Percentiles rank a stretch among this genome's conserved stretches.
Evolutionary conservation across 768 basidiomycete genomes (phyloP).

Genomic region (Kwoniella pini): DNA sequence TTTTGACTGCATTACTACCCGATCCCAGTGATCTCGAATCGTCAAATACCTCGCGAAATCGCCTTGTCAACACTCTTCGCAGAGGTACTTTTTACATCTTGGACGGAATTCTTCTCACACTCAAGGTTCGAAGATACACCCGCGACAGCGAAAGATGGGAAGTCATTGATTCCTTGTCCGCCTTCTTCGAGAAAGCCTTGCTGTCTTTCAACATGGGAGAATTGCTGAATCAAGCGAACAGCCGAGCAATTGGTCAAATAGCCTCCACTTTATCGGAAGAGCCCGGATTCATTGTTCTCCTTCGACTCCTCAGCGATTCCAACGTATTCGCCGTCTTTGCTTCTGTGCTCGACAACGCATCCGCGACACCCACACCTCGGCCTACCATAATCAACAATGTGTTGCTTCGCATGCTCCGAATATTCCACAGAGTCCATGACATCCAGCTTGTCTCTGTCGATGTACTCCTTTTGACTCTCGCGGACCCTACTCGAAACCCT

Average conservation of each 20-base stretch:
- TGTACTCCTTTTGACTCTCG: constrained; percentile 74
- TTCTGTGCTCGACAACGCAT: constrained; percentile 76
- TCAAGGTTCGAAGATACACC: constrained; percentile 72
- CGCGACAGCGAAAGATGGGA: constrained; percentile 78
- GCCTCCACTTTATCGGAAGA: constrained; percentile 60
- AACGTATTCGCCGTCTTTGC: constrained; percentile 72
- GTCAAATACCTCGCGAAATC: constrained; percentile 56
- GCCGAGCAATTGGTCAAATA: constrained; percentile 31
- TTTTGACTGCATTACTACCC: constrained; percentile 73
- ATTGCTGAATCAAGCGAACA: constrained; percentile 60
- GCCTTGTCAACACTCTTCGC: constrained; percentile 70
- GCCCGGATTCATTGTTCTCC: constrained; percentile 84
- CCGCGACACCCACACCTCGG: constrained; percentile 66
- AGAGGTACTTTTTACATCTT: constrained; percentile 80
- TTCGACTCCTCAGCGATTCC: constrained; percentile 71
- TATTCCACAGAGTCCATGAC: constrained; percentile 76
- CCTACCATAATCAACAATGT: constrained; percentile 63
- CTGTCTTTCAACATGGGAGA: constrained; percentile 78
- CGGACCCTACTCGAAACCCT: constrained; percentile 57
- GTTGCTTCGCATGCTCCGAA: constrained; percentile 76
- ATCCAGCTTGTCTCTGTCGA: constrained; percentile 88
- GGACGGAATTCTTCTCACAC: constrained; percentile 82
- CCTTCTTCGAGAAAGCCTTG: constrained; percentile 79
- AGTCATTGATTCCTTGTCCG: constrained; percentile 78
- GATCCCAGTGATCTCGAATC: constrained; percentile 6